Evolutionary conservation across 805 yeast species (phyloP), one percentile per base, ranked within the genome.

Genomic region (Yamadazyma insecticola): DNA sequence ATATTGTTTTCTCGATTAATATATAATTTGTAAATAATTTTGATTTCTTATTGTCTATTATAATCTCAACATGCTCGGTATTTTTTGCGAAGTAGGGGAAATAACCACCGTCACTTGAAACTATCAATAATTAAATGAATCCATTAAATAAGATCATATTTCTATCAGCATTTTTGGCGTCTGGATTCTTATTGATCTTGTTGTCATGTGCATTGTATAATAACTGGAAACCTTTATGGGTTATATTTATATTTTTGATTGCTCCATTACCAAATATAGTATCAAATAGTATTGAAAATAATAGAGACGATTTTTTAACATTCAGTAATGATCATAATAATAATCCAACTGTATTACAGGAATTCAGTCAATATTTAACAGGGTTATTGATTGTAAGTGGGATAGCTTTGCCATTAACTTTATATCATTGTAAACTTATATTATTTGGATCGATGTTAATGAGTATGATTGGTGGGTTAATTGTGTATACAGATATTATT

Each of bases 141-240:
- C 70, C 72, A 29, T 57, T 66, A 44, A 66, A 66, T 44, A 64
- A 66, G 39, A 66, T 66, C 43, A 65, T 66, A 41, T 65, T 66
- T 47, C 55, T 66, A 30, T 61, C 68, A 32, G 72, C 70, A 26
- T 60, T 66, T 31, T 49, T 66, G 22, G 72, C 72, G 6, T 54
- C 67, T 13, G 72, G 72, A 19, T 66, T 66, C 42, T 50, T 66
- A 17, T 48, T 66, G 24, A 66, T 66, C 25, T 45, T 66, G 24
- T 55, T 66, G 36, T 63, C 70, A 32, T 66, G 72, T 45, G 72
- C 72, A 21, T 53, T 66, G 31, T 66, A 54, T 50, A 55, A 57
- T 40, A 66, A 63, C 41, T 66, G 64, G 56, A 48, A 45, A 28
- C 63, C 67, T 8, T 42, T 61, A 26, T 59, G 70, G 70, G 72